Conservation (phyloP, 495 filamentous ascomycete genomes). For the Penicillium fimorum region DNA sequence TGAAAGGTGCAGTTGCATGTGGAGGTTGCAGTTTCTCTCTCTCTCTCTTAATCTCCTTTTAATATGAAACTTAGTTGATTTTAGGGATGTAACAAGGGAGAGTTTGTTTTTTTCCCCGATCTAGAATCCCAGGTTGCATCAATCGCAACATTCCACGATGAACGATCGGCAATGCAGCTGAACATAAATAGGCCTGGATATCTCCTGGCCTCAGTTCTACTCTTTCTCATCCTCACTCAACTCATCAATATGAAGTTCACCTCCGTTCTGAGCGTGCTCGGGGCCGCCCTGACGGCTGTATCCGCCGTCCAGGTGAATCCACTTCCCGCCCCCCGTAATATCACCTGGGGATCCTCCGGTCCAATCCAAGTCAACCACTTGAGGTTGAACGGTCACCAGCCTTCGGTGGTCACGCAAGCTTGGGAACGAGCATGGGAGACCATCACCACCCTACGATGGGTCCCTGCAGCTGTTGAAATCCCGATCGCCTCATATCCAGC, state of each 20-base stretch:
- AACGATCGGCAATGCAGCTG: conserved; percentile 25
- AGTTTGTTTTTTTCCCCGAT: conserved; percentile 9
- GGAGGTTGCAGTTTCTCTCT: conserved; percentile 19
- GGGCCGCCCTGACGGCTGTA: conserved; percentile 28
- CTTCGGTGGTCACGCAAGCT: conserved; percentile 34
- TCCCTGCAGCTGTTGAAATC: conserved; percentile 50
- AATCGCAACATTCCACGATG: conserved; percentile 10
- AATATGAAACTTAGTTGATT: too few relatives aligned
- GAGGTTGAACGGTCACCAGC: conserved; percentile 29
- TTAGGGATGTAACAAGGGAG: conserved; percentile 14
- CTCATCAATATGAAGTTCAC: conserved; percentile 33
- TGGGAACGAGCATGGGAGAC: conserved; percentile 50
- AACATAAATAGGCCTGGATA: conserved; percentile 20
- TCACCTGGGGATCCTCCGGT: conserved; percentile 54
- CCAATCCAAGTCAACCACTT: conserved; percentile 38
- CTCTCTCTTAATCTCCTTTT: too few relatives aligned
- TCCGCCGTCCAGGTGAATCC: conserved; percentile 52
- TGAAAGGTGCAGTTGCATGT: conserved; percentile 14
- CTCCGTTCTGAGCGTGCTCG: conserved; percentile 25
- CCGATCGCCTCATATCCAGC: conserved; percentile 46
- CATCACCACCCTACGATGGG: conserved; percentile 51
- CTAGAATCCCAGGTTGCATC: conserved; percentile 6
- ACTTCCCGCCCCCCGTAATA: conserved; percentile 52
- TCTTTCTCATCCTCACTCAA: conserved; percentile 5
- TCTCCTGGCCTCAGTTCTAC: background rate